These are phyloP conservation scores for Pistacia integerrima DNA, from an alignment of 345 rosid genomes.

Conservation along the genomic window DNA sequence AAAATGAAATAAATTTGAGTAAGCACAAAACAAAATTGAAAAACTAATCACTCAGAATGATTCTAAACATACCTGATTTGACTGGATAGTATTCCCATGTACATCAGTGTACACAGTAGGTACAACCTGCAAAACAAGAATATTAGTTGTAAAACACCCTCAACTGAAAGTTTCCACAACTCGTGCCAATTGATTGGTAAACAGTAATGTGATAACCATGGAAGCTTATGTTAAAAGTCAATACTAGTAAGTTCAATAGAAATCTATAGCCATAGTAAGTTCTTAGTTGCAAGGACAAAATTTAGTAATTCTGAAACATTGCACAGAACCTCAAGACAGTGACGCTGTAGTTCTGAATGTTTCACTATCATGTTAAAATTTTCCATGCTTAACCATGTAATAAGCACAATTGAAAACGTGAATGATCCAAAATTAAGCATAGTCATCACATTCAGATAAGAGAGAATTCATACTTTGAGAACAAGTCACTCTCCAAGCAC, in stretches of 20 bases:
- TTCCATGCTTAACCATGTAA: neutral
- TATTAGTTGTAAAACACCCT: neutral
- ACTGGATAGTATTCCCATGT: slow-evolving; percentile 71
- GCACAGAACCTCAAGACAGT: neutral
- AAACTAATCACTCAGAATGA: neutral
- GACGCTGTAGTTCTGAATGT: neutral
- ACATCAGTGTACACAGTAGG: slow-evolving; percentile 89
- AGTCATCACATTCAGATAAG: neutral
- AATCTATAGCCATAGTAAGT: neutral
- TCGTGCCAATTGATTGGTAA: neutral
- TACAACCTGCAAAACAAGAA: slow-evolving; percentile 60
- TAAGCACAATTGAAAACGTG: neutral
- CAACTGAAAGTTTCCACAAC: neutral
- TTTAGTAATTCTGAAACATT: neutral
- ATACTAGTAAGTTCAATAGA: neutral
- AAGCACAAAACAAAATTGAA: slow-evolving; percentile 11
- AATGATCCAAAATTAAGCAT: neutral
- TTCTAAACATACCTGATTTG: slow-evolving; percentile 72
- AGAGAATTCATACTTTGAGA: neutral
- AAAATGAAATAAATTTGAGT: slow-evolving; percentile 20
- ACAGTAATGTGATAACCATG: neutral
- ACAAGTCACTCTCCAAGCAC: neutral
- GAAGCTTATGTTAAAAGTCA: neutral
- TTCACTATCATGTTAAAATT: neutral
- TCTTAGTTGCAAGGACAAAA: neutral